A percentile compares a stretch with the other conserved stretches of the same genome.
These are phyloP conservation scores for Ramicandelaber brevisporus DNA, from an alignment of 192 early-diverging fungal genomes.

Conservation along the genomic window DNA sequence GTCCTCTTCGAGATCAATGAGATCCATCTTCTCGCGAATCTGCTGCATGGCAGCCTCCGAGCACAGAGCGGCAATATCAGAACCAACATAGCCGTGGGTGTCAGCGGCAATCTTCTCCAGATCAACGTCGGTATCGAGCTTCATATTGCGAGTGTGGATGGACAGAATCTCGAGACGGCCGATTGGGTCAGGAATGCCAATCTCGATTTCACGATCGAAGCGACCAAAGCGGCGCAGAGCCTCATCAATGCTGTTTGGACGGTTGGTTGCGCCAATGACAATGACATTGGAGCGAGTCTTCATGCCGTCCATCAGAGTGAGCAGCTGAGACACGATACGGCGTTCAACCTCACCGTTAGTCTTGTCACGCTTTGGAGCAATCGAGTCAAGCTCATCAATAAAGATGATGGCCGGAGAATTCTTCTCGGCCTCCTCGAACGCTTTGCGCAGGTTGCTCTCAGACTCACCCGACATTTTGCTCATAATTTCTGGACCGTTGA, in stretches of 20 bases:
- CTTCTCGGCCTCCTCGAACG: slow-evolving; percentile 96
- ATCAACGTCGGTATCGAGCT: slow-evolving; percentile 88
- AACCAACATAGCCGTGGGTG: slow-evolving; percentile 93
- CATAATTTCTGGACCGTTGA: slow-evolving; percentile 99
- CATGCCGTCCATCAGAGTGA: slow-evolving; percentile 96
- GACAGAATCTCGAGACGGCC: slow-evolving; percentile 95
- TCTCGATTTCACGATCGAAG: slow-evolving; percentile 97
- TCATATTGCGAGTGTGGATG: slow-evolving; percentile 99
- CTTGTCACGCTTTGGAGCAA: slow-evolving; percentile 98
- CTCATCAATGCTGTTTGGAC: slow-evolving; percentile 94
- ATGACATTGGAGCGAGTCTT: slow-evolving; percentile 93
- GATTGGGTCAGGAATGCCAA: slow-evolving; percentile 95
- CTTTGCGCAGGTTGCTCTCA: slow-evolving; percentile 91
- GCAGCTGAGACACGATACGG: slow-evolving; percentile 90
- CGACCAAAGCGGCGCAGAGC: slow-evolving; percentile 96
- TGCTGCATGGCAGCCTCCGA: slow-evolving; percentile 99
- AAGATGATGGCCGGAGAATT: slow-evolving; percentile 95
- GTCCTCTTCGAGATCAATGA: slow-evolving; percentile 93
- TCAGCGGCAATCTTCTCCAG: slow-evolving; percentile 90
- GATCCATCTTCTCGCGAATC: slow-evolving; percentile 98
- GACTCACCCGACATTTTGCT: slow-evolving; percentile 99
- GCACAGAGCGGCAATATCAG: slow-evolving; percentile 90
- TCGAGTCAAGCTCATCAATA: slow-evolving; percentile 98
- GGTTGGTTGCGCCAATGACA: slow-evolving; percentile 98
- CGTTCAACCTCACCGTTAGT: slow-evolving; percentile 98